These are phyloP conservation scores for Floccularia luteovirens DNA, from an alignment of 768 basidiomycete genomes.

Conservation along the genomic window DNA sequence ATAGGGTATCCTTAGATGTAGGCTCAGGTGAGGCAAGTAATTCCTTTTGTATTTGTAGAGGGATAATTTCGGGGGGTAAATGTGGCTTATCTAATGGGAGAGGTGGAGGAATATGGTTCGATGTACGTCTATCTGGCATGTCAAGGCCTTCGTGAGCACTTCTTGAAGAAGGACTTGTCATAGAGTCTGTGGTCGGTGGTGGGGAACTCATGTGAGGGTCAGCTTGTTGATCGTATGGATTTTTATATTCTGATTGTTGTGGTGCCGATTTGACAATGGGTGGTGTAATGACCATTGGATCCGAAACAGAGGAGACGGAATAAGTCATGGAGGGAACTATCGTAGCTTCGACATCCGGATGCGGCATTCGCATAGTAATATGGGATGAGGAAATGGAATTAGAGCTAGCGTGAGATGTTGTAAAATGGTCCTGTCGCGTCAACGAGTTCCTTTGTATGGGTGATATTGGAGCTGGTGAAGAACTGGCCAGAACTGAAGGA, in stretches of 20 bases:
- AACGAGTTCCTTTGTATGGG: no score
- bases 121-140: no score
- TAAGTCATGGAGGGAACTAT: neutral
- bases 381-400: neutral
- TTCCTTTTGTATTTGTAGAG: slow-evolving; percentile 19
- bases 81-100: slow-evolving; percentile 4
- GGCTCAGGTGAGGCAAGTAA: slow-evolving; percentile 10
- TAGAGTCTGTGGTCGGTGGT: neutral
- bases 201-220: neutral
- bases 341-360: neutral
- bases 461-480: slow-evolving; percentile 7
- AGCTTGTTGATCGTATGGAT: neutral
- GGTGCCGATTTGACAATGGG: neutral
- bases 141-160: no score
- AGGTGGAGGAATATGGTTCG: slow-evolving; percentile 10
- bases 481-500: slow-evolving; percentile 7
- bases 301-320: neutral
- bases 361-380: neutral
- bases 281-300: neutral
- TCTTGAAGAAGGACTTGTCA: no score
- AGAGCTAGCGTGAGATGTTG: neutral
- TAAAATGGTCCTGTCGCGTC: no score
- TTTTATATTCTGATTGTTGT: neutral
- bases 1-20: neutral
- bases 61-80: slow-evolving; percentile 7